Conservation (phyloP, 148 eudicot genomes). For the Oxyria digyna region DNA sequence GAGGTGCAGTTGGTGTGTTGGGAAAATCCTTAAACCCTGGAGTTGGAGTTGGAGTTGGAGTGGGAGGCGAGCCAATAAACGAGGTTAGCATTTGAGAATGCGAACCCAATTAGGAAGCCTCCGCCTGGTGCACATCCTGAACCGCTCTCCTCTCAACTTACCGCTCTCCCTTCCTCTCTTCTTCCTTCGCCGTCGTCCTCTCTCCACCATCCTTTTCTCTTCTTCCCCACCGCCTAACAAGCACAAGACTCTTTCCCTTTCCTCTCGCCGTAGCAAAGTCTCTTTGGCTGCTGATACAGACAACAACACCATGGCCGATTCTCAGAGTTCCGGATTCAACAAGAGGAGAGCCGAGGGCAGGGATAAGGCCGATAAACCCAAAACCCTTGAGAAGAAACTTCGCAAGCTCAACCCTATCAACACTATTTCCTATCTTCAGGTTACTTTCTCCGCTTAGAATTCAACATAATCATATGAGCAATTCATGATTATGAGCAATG, state of each 20-base stretch:
- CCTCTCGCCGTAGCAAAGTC: constrained; percentile 27
- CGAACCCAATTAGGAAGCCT: background rate
- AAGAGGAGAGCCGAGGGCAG: constrained; percentile 68
- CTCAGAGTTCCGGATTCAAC: constrained; percentile 35
- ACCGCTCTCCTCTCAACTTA: background rate
- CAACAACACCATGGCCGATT: background rate
- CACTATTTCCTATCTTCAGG: constrained; percentile 79
- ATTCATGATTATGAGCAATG: too few relatives aligned
- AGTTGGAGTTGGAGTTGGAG: too few relatives aligned
- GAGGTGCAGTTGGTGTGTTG: too few relatives aligned
- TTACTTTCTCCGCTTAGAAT: constrained; percentile 1
- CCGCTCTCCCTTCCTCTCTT: background rate
- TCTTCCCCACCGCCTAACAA: background rate
- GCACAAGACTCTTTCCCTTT: too few relatives aligned
- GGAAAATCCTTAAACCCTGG: too few relatives aligned
- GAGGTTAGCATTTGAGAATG: background rate
- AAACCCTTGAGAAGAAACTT: constrained; percentile 39
- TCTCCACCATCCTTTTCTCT: constrained; percentile 16
- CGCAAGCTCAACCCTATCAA: constrained; percentile 69
- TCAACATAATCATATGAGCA: too few relatives aligned
- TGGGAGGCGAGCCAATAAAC: too few relatives aligned
- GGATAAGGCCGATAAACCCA: constrained; percentile 49
- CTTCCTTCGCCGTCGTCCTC: constrained; percentile 5
- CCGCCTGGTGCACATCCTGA: background rate
- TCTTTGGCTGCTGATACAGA: constrained; percentile 16